Conservation (phyloP, 2,329 filamentous ascomycete genomes). For the Aspergillus ochraceus region DNA sequence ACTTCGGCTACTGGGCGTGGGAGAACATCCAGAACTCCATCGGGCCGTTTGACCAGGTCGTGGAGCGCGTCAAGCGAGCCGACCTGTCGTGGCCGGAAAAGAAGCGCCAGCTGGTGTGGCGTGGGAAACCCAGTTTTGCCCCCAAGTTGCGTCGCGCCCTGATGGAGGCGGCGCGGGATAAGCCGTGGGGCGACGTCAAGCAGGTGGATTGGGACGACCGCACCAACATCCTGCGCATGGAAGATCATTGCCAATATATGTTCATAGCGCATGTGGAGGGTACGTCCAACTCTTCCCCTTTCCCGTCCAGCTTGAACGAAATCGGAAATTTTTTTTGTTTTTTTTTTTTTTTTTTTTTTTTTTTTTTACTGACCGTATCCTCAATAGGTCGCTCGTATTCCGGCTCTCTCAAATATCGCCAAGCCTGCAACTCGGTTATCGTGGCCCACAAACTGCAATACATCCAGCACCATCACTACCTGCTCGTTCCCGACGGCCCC, state of each 20-base stretch:
- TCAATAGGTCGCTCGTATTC: conserved; percentile 43
- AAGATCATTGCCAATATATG: conserved; percentile 55
- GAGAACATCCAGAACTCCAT: conserved; percentile 38
- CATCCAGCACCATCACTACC: conserved; percentile 48
- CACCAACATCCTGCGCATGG: conserved; percentile 48
- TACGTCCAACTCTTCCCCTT: conserved; percentile 14
- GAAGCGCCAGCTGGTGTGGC: conserved; percentile 48
- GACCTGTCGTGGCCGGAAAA: conserved; percentile 40
- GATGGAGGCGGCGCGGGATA: conserved; percentile 39
- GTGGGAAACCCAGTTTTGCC: conserved; percentile 46
- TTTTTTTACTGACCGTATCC: neutral
- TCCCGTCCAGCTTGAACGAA: neutral
- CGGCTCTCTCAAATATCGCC: conserved; percentile 51
- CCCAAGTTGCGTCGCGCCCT: conserved; percentile 42
- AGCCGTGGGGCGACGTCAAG: conserved; percentile 51
- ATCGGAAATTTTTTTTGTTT: too few relatives aligned
- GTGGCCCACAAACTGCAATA: conserved; percentile 49
- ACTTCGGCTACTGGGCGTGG: conserved; percentile 55
- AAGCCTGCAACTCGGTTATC: conserved; percentile 49
- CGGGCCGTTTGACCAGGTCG: conserved; percentile 39
- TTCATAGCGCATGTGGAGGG: conserved; percentile 56
- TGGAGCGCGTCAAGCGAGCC: conserved; percentile 28
- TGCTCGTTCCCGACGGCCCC: conserved; percentile 42
- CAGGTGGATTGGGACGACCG: conserved; percentile 41
- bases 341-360: too few relatives aligned